These are phyloP conservation scores for Huntiella abstrusa DNA, from an alignment of 2,329 filamentous ascomycete genomes.

Conservation along the genomic window DNA sequence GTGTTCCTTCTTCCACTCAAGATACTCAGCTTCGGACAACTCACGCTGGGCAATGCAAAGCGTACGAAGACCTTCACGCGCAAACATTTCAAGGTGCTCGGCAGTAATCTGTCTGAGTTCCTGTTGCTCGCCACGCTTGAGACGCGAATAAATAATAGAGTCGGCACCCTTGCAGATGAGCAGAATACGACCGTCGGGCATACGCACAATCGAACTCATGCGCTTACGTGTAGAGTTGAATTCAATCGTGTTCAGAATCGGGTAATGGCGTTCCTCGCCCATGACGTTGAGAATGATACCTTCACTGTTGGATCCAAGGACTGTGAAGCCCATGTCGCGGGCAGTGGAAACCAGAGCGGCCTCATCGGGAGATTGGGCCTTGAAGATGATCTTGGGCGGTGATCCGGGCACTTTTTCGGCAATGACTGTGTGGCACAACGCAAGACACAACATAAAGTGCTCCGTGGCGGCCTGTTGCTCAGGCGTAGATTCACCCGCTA, in stretches of 20 bases:
- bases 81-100: slow-evolving; percentile 92
- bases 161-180: slow-evolving; percentile 96
- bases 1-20: slow-evolving; percentile 67
- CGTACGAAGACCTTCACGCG: slow-evolving; percentile 81
- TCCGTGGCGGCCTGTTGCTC: slow-evolving; percentile 64
- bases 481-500: slow-evolving; percentile 56
- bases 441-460: slow-evolving; percentile 84
- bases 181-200: slow-evolving; percentile 78
- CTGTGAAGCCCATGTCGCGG: slow-evolving; percentile 85
- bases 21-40: slow-evolving; percentile 66
- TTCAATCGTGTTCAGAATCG: slow-evolving; percentile 82
- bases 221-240: slow-evolving; percentile 89
- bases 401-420: slow-evolving; percentile 81
- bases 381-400: slow-evolving; percentile 79
- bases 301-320: slow-evolving; percentile 61
- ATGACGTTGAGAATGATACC: slow-evolving; percentile 73
- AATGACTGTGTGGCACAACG: slow-evolving; percentile 93
- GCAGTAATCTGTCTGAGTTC: slow-evolving; percentile 70
- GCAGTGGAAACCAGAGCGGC: slow-evolving; percentile 87
- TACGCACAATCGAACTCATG: slow-evolving; percentile 92
- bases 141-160: slow-evolving; percentile 85
- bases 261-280: slow-evolving; percentile 70
- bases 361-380: slow-evolving; percentile 92
- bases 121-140: slow-evolving; percentile 68
- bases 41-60: slow-evolving; percentile 80